Evolutionary conservation across 2,329 filamentous ascomycete genomes (phyloP).

Genomic region (Xylariaceae sp.): DNA sequence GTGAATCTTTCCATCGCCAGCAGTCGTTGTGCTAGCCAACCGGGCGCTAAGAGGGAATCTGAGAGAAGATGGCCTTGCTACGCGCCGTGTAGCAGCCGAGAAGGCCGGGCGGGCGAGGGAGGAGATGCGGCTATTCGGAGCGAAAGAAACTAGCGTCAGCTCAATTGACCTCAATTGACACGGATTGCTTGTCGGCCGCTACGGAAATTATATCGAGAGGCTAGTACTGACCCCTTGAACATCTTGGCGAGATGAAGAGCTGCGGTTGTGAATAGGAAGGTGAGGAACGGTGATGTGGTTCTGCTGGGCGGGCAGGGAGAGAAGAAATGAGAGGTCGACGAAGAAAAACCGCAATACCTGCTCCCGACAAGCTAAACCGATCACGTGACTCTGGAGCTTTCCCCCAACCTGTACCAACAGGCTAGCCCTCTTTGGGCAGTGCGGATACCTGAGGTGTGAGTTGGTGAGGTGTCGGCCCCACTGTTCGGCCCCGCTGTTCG

Average conservation of each 20-base stretch:
- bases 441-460: background rate
- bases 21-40: constrained; percentile 54
- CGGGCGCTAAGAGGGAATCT: constrained; percentile 51
- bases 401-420: constrained; percentile 3
- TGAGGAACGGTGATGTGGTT: constrained; percentile 45
- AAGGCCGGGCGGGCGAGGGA: constrained; percentile 56
- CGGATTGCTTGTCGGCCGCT: constrained; percentile 39
- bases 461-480: background rate
- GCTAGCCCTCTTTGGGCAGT: constrained; percentile 10
- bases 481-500: background rate
- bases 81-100: constrained; percentile 52
- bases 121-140: constrained; percentile 55
- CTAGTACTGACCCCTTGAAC: constrained; percentile 69
- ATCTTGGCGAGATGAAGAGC: constrained; percentile 67
- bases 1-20: constrained; percentile 62
- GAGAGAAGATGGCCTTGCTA: constrained; percentile 51
- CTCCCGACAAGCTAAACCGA: constrained; percentile 19
- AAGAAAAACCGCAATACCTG: constrained; percentile 24
- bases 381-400: constrained; percentile 18
- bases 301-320: constrained; percentile 28
- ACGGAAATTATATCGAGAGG: constrained; percentile 28
- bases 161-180: constrained; percentile 49
- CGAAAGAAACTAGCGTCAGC: constrained; percentile 36
- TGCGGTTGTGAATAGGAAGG: constrained; percentile 57
- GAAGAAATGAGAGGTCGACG: constrained; percentile 22